A percentile compares a stretch with the other conserved stretches of the same genome.
These are phyloP conservation scores for Candida pseudoviswanathii DNA, from an alignment of 1,139 yeast genomes.

Conservation along the genomic window DNA sequence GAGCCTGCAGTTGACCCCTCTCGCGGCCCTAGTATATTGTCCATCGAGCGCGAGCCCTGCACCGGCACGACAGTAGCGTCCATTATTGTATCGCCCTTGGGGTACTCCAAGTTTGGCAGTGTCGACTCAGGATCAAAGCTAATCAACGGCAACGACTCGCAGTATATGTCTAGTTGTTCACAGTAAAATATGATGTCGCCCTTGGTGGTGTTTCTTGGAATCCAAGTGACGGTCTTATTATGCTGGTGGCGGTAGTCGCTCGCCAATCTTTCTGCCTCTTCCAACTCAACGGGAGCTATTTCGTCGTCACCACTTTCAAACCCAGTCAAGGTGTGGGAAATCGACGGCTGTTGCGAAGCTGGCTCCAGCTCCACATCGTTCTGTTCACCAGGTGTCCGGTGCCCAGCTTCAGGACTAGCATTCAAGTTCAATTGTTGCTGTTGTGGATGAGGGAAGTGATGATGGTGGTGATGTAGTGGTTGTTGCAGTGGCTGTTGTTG, in stretches of 20 bases:
- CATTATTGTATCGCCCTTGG: conserved; percentile 27
- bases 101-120: conserved; percentile 30
- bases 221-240: conserved; percentile 42
- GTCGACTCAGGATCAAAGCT: conserved; percentile 21
- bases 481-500: conserved; percentile 6
- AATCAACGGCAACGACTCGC: conserved; percentile 55
- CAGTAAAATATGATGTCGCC: conserved; percentile 64
- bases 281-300: conserved; percentile 25
- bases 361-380: conserved; percentile 3
- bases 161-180: conserved; percentile 58
- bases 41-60: conserved; percentile 12
- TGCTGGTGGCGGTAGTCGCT: conserved; percentile 31
- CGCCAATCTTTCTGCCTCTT: conserved; percentile 41
- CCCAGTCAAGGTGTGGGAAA: conserved; percentile 14
- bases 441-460: conserved; percentile 8
- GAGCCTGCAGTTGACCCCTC: conserved; percentile 13
- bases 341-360: conserved; percentile 13
- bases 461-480: background rate
- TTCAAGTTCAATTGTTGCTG: conserved; percentile 2
- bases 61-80: conserved; percentile 25
- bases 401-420: background rate
- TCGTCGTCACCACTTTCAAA: conserved; percentile 16
- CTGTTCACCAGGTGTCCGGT: background rate
- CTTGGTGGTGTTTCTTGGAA: conserved; percentile 57
- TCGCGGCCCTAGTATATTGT: conserved; percentile 13